phyloP scores from a whole-genome alignment of 1,139 yeast species.

The Yamadazyma sp. region DNA sequence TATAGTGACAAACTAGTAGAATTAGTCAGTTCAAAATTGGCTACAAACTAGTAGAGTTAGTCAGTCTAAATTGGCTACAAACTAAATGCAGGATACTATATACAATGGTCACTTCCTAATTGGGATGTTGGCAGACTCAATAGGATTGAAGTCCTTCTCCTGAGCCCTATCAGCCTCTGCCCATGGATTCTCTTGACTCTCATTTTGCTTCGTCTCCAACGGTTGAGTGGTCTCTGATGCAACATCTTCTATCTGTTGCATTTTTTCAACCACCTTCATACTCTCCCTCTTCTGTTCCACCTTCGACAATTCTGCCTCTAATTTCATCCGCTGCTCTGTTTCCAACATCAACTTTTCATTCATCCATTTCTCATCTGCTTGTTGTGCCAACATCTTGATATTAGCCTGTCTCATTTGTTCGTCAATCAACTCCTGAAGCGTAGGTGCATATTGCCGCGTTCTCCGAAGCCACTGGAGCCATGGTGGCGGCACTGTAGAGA shows the following conservation, averaged over 20 bases:
- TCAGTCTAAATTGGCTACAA: constrained; percentile 9
- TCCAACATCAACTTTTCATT: constrained; percentile 38
- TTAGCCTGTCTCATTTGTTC: constrained; percentile 59
- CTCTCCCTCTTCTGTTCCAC: constrained; percentile 21
- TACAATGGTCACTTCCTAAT: constrained; percentile 9
- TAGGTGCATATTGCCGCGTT: constrained; percentile 60
- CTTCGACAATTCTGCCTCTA: constrained; percentile 35
- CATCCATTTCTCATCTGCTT: constrained; percentile 63
- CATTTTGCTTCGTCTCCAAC: no score
- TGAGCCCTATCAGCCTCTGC: constrained; percentile 32
- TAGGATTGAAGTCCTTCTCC: constrained; percentile 28
- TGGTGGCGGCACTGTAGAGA: constrained; percentile 58
- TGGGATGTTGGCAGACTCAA: constrained; percentile 27
- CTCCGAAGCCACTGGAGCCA: constrained; percentile 83
- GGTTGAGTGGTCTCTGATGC: background rate
- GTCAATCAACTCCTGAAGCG: constrained; percentile 56
- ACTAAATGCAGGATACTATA: no score
- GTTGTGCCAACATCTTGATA: constrained; percentile 55
- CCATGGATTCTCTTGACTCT: constrained; percentile 35
- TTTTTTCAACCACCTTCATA: constrained; percentile 3
- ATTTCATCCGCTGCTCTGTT: constrained; percentile 29
- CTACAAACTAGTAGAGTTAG: constrained; percentile 4
- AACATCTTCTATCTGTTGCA: background rate
- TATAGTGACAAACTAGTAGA: constrained; percentile 33
- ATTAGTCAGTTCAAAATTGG: constrained; percentile 10